Evolutionary conservation across 2,329 filamentous ascomycete genomes (phyloP).

Genomic region (Xylariaceae sp.): DNA sequence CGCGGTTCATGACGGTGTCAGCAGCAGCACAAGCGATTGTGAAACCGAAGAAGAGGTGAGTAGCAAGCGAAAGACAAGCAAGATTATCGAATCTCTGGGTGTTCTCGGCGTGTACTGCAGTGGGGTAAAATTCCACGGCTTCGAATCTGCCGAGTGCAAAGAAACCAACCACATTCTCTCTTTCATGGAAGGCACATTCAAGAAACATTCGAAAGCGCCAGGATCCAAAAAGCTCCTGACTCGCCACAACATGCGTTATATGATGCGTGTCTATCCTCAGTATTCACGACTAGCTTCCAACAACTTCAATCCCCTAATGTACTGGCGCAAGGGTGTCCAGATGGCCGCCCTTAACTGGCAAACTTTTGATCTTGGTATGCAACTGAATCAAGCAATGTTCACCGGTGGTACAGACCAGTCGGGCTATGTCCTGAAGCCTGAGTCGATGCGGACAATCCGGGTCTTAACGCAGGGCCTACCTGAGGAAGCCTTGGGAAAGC

Average conservation of each 20-base stretch:
- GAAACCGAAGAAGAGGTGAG: slow-evolving; percentile 60
- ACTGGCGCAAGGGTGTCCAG: slow-evolving; percentile 93
- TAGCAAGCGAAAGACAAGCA: slow-evolving; percentile 64
- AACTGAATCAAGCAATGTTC: slow-evolving; percentile 97
- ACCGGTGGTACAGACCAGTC: slow-evolving; percentile 78
- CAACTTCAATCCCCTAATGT: slow-evolving; percentile 90
- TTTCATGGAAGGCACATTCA: slow-evolving; percentile 84
- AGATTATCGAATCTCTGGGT: slow-evolving; percentile 78
- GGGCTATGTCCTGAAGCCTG: slow-evolving; percentile 91
- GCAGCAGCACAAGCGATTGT: slow-evolving; percentile 71
- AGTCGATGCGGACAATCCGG: slow-evolving; percentile 70
- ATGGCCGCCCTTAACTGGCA: slow-evolving; percentile 99
- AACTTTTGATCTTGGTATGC: slow-evolving; percentile 91
- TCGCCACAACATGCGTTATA: slow-evolving; percentile 82
- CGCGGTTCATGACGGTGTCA: slow-evolving; percentile 49
- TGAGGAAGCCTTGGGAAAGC: slow-evolving; percentile 53
- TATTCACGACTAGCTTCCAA: slow-evolving; percentile 75
- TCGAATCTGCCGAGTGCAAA: slow-evolving; percentile 72
- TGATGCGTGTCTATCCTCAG: slow-evolving; percentile 93
- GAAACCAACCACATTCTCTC: slow-evolving; percentile 93
- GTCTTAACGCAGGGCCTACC: slow-evolving; percentile 52
- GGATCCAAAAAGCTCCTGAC: slow-evolving; percentile 74
- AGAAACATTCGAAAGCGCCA: slow-evolving; percentile 68
- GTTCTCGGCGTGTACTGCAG: slow-evolving; percentile 74
- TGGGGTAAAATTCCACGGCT: slow-evolving; percentile 76